phyloP scores from a whole-genome alignment of 2,329 filamentous ascomycete genomes.

The Scedosporium boydii region DNA sequence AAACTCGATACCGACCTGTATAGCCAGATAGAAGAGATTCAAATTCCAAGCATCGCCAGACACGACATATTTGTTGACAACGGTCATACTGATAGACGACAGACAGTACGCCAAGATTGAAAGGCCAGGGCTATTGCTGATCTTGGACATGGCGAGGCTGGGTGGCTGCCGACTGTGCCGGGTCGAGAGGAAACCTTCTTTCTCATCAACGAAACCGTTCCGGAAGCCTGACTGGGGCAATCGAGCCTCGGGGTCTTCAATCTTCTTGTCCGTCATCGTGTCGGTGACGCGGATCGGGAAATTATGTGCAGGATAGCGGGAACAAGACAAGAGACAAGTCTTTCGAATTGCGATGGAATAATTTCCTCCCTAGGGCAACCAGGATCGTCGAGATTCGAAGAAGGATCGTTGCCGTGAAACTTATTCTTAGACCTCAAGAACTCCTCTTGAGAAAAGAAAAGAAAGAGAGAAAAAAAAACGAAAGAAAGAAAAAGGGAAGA shows the following conservation, averaged over 20 bases:
- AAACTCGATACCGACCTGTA: constrained; percentile 60
- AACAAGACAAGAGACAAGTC: too few species aligned
- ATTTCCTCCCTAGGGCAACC: neutral
- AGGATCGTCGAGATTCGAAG: neutral
- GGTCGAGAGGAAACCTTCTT: constrained; percentile 37
- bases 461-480: neutral
- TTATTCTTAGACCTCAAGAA: too few species aligned
- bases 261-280: constrained; percentile 80
- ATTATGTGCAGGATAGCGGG: too few species aligned
- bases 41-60: constrained; percentile 88
- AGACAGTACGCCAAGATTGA: constrained; percentile 87
- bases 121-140: constrained; percentile 67
- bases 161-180: constrained; percentile 6
- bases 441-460: neutral
- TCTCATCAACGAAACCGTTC: constrained; percentile 30
- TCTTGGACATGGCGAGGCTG: constrained; percentile 27
- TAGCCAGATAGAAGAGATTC: constrained; percentile 86
- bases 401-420: neutral
- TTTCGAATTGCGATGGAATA: neutral
- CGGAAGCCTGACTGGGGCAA: constrained; percentile 37
- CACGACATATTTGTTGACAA: constrained; percentile 98
- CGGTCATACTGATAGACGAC: constrained; percentile 97
- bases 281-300: too few species aligned
- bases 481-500: neutral
- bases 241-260: constrained; percentile 66